A percentile compares a stretch with the other conserved stretches of the same genome.
phyloP scores from a whole-genome alignment of 768 basidiomycete genomes.

The Lyophyllum shimeji region DNA sequence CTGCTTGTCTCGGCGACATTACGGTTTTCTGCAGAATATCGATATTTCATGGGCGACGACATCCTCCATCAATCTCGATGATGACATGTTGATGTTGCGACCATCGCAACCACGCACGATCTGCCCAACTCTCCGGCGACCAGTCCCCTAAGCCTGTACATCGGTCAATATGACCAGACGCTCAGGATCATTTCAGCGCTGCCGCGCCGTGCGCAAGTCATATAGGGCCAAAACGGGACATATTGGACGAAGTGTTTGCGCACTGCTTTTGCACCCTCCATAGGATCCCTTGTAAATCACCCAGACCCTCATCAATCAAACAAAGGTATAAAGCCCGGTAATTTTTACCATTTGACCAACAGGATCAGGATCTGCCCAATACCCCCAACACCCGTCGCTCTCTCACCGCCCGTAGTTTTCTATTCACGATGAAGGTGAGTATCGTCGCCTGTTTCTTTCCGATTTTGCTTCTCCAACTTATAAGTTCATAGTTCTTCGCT shows the following conservation, averaged over 20 bases:
- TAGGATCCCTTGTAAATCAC: neutral
- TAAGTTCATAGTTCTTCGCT: slow-evolving; percentile 11
- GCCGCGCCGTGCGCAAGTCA: neutral
- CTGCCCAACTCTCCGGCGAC: neutral
- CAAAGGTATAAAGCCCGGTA: neutral
- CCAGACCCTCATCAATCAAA: neutral
- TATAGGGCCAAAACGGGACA: neutral
- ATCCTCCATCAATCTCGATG: no score
- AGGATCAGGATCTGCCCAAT: neutral
- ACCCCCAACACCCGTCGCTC: neutral
- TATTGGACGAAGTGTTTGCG: neutral
- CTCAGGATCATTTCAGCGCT: neutral
- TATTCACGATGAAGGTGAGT: slow-evolving; percentile 8
- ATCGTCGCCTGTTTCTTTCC: neutral
- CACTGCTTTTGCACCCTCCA: neutral
- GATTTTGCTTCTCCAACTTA: neutral
- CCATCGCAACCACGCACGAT: no score
- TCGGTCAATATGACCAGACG: neutral
- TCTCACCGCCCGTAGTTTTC: neutral
- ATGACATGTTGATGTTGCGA: no score
- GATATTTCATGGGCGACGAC: no score
- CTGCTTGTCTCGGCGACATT: no score
- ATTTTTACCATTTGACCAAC: neutral
- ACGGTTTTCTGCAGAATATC: no score
- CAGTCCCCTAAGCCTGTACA: neutral